phyloP scores from a whole-genome alignment of 805 yeast genomes.

The Lipomyces mesembrius region DNA sequence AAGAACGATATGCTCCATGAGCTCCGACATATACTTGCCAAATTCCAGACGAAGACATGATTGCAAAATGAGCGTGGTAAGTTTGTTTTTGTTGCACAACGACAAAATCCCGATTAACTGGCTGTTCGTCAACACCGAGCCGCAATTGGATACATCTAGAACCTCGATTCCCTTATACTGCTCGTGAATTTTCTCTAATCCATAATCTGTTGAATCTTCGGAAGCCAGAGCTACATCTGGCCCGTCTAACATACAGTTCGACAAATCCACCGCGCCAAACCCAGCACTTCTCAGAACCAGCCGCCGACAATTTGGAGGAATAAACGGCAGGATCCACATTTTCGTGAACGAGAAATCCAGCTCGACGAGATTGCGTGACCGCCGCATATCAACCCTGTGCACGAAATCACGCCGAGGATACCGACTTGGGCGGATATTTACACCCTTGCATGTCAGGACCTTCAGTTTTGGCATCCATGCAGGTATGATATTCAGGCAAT shows the following conservation, averaged over 20 bases:
- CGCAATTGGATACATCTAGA: constrained; percentile 24
- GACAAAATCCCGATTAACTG: constrained; percentile 15
- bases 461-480: constrained; percentile 33
- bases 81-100: constrained; percentile 12
- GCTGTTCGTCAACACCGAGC: constrained; percentile 25
- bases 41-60: constrained; percentile 23
- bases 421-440: constrained; percentile 25
- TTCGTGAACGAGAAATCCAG: constrained; percentile 23
- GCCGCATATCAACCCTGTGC: constrained; percentile 24
- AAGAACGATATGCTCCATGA: constrained; percentile 24
- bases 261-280: constrained; percentile 27
- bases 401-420: constrained; percentile 25
- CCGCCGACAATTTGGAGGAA: constrained; percentile 20
- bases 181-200: constrained; percentile 15
- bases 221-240: constrained; percentile 9
- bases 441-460: constrained; percentile 22
- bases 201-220: constrained; percentile 1
- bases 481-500: constrained; percentile 25
- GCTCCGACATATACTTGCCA: constrained; percentile 27
- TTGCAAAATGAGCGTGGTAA: constrained; percentile 16
- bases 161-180: constrained; percentile 25
- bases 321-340: constrained; percentile 31
- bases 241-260: constrained; percentile 21
- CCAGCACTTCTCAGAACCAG: constrained; percentile 26
- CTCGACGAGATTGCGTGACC: constrained; percentile 12